Evolutionary conservation across 2,329 filamentous ascomycete genomes (phyloP).

Genomic region (Didymella arachidicola): DNA sequence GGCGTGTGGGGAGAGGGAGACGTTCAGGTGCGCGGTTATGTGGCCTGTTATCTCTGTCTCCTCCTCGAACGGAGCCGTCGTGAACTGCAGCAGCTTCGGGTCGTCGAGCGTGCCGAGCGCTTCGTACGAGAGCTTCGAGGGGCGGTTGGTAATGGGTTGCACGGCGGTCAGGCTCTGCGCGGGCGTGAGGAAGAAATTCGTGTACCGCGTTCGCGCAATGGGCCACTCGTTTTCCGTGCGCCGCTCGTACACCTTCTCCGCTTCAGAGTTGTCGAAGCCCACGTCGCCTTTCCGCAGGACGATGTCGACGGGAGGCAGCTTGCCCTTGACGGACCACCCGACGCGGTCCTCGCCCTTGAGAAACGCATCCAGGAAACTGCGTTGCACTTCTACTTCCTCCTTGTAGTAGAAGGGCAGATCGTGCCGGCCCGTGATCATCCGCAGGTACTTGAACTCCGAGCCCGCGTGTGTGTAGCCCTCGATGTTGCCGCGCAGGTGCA

Average conservation of each 20-base stretch:
- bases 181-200: slow-evolving; percentile 65
- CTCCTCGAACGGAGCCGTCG: slow-evolving; percentile 63
- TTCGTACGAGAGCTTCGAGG: slow-evolving; percentile 62
- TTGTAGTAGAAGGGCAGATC: slow-evolving; percentile 76
- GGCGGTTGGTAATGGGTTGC: slow-evolving; percentile 37
- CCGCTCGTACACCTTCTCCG: slow-evolving; percentile 63
- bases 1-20: slow-evolving; percentile 60
- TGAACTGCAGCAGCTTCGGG: slow-evolving; percentile 65
- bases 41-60: slow-evolving; percentile 77
- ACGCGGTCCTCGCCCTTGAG: slow-evolving; percentile 70
- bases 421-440: slow-evolving; percentile 74
- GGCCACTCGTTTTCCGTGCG: slow-evolving; percentile 71
- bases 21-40: slow-evolving; percentile 68
- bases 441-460: slow-evolving; percentile 72
- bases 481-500: slow-evolving; percentile 74
- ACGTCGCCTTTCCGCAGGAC: slow-evolving; percentile 71
- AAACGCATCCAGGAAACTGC: slow-evolving; percentile 74
- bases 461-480: slow-evolving; percentile 70
- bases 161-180: slow-evolving; percentile 52
- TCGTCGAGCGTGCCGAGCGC: slow-evolving; percentile 66
- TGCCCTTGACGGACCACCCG: slow-evolving; percentile 67
- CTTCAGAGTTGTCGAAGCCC: slow-evolving; percentile 69
- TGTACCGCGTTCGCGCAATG: slow-evolving; percentile 70
- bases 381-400: slow-evolving; percentile 72
- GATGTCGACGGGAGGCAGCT: slow-evolving; percentile 66